These are phyloP conservation scores for Hortiboletus flavorubellus DNA, from an alignment of 768 basidiomycete species.

Conservation along the genomic window DNA sequence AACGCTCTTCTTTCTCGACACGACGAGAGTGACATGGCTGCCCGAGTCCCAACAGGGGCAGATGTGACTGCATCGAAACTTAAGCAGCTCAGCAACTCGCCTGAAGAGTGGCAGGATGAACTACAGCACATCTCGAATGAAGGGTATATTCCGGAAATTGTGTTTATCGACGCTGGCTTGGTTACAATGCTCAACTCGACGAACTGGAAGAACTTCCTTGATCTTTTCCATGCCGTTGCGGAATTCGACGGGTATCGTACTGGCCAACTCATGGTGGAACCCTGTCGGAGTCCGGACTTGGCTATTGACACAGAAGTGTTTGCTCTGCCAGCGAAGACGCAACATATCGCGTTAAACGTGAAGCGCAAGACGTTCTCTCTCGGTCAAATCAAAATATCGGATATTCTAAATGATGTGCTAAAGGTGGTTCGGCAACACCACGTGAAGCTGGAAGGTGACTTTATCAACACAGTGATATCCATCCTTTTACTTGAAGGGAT, in stretches of 20 bases:
- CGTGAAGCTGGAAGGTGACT: conserved; percentile 98
- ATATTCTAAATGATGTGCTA: conserved; percentile 87
- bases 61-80: conserved; percentile 70
- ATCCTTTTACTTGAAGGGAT: conserved; percentile 94
- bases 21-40: conserved; percentile 20
- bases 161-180: conserved; percentile 96
- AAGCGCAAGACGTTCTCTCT: conserved; percentile 97
- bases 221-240: conserved; percentile 93
- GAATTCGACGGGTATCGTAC: conserved; percentile 96
- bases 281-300: conserved; percentile 87
- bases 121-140: conserved; percentile 55
- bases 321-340: conserved; percentile 96
- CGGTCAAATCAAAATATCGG: conserved; percentile 94
- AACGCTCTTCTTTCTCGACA: conserved; percentile 46
- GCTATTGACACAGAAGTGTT: conserved; percentile 93
- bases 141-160: conserved; percentile 90
- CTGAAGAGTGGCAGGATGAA: conserved; percentile 66
- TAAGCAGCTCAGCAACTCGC: conserved; percentile 52
- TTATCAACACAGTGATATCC: conserved; percentile 96
- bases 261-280: conserved; percentile 94
- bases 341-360: conserved; percentile 88
- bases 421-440: conserved; percentile 85
- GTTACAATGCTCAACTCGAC: conserved; percentile 79
- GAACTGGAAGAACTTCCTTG: conserved; percentile 93
- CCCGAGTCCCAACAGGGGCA: conserved; percentile 41